phyloP scores from a whole-genome alignment of 768 basidiomycete genomes.

The Naganishia randhawae region DNA sequence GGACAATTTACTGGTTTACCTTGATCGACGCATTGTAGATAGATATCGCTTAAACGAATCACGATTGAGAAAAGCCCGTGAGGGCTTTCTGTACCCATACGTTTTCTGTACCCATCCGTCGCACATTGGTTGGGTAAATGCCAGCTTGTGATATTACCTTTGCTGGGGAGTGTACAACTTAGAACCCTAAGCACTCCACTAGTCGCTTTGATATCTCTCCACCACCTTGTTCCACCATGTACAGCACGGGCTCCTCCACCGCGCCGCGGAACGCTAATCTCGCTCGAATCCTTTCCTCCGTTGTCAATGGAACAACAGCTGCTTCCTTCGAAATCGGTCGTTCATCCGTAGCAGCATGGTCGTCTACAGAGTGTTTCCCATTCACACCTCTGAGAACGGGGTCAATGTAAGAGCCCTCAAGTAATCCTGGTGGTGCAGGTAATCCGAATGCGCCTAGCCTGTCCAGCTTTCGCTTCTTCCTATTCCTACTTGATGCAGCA shows the following conservation, averaged over 20 bases:
- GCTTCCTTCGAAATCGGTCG: not conserved
- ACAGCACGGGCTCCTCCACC: conserved; percentile 13
- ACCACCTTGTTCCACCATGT: conserved; percentile 17
- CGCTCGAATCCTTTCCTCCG: conserved; percentile 1
- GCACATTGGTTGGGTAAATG: not conserved
- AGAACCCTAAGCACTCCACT: conserved; percentile 12
- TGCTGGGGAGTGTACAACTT: not conserved
- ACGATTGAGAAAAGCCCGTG: not conserved
- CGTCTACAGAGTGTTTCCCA: not conserved
- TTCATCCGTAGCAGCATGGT: not conserved
- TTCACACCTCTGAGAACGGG: not conserved
- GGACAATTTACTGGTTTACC: not conserved
- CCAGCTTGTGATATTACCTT: not conserved
- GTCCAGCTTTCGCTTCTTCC: conserved; percentile 36
- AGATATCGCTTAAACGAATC: not conserved
- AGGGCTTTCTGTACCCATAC: not conserved
- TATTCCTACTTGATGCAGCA: conserved; percentile 17
- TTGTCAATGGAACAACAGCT: not conserved
- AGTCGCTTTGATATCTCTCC: conserved; percentile 12
- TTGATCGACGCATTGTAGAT: not conserved
- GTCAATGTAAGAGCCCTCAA: conserved; percentile 53
- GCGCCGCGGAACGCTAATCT: conserved; percentile 15
- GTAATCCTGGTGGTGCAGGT: conserved; percentile 60
- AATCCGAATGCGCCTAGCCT: conserved; percentile 87
- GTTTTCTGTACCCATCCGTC: not conserved